phyloP scores from a whole-genome alignment of 176 grass and related monocot species.

The Oryza meridionalis region DNA sequence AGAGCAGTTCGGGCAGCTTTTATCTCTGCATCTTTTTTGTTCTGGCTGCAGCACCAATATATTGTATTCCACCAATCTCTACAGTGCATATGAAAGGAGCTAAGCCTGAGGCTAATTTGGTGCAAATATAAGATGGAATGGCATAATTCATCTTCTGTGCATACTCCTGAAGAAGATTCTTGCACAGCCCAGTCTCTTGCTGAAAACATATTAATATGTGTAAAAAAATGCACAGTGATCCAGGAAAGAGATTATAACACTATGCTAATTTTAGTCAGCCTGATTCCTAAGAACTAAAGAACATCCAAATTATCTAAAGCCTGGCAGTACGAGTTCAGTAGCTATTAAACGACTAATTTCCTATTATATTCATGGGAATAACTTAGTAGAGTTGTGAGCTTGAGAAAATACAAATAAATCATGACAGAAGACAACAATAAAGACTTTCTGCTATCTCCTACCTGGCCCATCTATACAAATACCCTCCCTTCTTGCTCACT shows the following conservation, averaged over 20 bases:
- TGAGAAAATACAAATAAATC: background rate
- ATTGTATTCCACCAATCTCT: conserved; percentile 90
- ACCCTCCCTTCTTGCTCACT: too few species aligned
- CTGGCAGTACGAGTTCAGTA: background rate
- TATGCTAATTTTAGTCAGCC: conserved; percentile 21
- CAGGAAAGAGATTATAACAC: background rate
- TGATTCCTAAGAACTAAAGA: background rate
- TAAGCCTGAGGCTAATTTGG: conserved; percentile 54
- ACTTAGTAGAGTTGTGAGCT: background rate
- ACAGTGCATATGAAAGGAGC: conserved; percentile 75
- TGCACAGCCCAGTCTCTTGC: conserved; percentile 96
- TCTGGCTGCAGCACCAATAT: conserved; percentile 82
- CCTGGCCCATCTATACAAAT: too few species aligned
- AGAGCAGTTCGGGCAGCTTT: conserved; percentile 93
- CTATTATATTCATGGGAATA: background rate
- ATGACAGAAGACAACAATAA: background rate
- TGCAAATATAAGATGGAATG: conserved; percentile 81
- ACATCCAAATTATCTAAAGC: background rate
- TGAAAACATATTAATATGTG: conserved; percentile 49
- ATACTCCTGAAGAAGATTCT: conserved; percentile 99
- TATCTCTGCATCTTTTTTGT: conserved; percentile 93
- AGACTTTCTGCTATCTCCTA: background rate
- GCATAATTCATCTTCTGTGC: conserved; percentile 99
- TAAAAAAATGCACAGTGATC: conserved; percentile 1
- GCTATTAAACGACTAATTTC: conserved; percentile 9